Base-by-base conservation (phyloP, 2,329 filamentous ascomycete genomes). In the Fusarium miscanthi region DNA sequence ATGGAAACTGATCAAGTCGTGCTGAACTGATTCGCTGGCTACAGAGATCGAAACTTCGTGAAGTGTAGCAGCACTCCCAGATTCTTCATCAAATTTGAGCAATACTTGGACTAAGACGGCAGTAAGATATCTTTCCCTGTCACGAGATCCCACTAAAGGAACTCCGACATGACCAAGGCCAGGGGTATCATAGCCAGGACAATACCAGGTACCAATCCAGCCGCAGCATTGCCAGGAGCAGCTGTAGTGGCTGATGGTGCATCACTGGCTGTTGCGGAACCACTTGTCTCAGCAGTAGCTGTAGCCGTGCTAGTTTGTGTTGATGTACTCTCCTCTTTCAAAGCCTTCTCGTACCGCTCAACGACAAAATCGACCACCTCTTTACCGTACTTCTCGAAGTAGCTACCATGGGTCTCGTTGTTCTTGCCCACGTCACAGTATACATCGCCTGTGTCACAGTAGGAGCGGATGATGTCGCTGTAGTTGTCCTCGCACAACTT, bases 381-480 rank as follows among this genome's bases (percentile, higher is more conserved):
- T 23, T 75, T 69, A 45, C 78, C 79, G 72, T 84, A 84, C 33
- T 73, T 78, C 21, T 51, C 30, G 17, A 84, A 72, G 70, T 86
- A 86, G 30, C 66, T 61, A 25, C 78, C 77, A 69, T 84, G 83
- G 4, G 81, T 79, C 6, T 61, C 60, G 5, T 41, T 62, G 43
- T 77, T 72, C 7, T 70, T 38, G 41, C 83, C 84, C 12, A 43
- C 6, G 72, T 81, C 82, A 73, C 83, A 84, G 76, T 82, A 85
- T 21, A 76, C 64, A 66, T 86, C 84, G 52, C 82, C 82, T 1
- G 70, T 79, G 76, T 85, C 83, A 75, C 83, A 85, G 75, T 81
- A 85, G 7, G 83, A 83, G 48, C 79, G 76, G 48, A 85, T 73
- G 38, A 80, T 80, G 72, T 78, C 68, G 59, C 75, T 73, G 72